Percentiles rank a stretch among this genome's conserved stretches.
These are phyloP conservation scores for Yamadazyma takamatsuzukensis DNA, from an alignment of 805 yeast species.

Conservation along the genomic window DNA sequence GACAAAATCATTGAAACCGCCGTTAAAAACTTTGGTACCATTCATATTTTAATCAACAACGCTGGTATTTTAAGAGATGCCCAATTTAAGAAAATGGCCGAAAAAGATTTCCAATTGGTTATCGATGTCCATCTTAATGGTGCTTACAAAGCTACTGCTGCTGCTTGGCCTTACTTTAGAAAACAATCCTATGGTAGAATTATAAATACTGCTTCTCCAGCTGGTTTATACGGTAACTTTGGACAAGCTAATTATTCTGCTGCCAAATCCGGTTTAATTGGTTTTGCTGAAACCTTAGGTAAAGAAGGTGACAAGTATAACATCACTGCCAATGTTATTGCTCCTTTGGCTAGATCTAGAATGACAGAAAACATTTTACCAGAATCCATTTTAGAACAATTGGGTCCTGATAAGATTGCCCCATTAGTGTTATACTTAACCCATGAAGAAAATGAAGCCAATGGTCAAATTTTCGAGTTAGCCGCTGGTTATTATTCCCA, in stretches of 20 bases:
- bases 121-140: conserved; percentile 88
- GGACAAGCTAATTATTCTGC: conserved; percentile 96
- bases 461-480: conserved; percentile 80
- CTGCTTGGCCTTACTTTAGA: conserved; percentile 90
- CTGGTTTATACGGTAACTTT: conserved; percentile 94
- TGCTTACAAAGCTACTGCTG: conserved; percentile 76
- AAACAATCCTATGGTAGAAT: conserved; percentile 85
- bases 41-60: conserved; percentile 85
- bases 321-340: conserved; percentile 81
- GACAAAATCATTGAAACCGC: conserved; percentile 84
- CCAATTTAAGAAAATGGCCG: conserved; percentile 81
- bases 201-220: conserved; percentile 93
- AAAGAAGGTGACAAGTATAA: conserved; percentile 88
- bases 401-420: conserved; percentile 86
- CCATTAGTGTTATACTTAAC: conserved; percentile 82
- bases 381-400: conserved; percentile 71
- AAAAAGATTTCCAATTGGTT: conserved; percentile 73
- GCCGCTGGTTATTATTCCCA: conserved; percentile 94
- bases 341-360: conserved; percentile 92
- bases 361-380: conserved; percentile 93
- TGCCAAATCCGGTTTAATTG: conserved; percentile 86
- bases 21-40: conserved; percentile 78
- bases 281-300: conserved; percentile 90
- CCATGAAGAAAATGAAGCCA: conserved; percentile 56
- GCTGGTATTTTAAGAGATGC: conserved; percentile 94